These are phyloP conservation scores for Thyridium curvatum DNA, from an alignment of 2,329 filamentous ascomycete species.

Conservation along the genomic window DNA sequence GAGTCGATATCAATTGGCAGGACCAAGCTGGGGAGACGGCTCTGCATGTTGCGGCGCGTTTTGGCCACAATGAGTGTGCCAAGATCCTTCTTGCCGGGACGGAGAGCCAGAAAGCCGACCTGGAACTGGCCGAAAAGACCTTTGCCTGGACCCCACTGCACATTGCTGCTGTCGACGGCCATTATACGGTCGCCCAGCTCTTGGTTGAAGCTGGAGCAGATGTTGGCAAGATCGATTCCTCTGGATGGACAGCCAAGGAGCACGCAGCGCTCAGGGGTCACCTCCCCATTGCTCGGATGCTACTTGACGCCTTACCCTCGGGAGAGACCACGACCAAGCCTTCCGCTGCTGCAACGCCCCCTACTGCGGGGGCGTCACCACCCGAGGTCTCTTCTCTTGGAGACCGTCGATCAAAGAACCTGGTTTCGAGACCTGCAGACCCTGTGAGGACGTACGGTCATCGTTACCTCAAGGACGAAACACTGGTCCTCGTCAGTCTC, in stretches of 20 bases:
- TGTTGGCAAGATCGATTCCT: constrained; percentile 68
- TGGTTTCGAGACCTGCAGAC: constrained; percentile 33
- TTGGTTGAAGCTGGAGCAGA: constrained; percentile 75
- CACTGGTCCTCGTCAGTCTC: constrained; percentile 84
- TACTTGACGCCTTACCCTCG: constrained; percentile 34
- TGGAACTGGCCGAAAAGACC: constrained; percentile 73
- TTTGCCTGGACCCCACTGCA: constrained; percentile 96
- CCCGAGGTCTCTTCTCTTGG: constrained; percentile 55
- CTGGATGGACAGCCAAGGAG: constrained; percentile 90
- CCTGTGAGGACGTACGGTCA: constrained; percentile 94
- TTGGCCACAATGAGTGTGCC: constrained; percentile 77
- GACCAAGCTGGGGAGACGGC: constrained; percentile 88
- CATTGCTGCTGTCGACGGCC: constrained; percentile 85
- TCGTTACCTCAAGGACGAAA: constrained; percentile 83
- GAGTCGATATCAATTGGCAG: constrained; percentile 89
- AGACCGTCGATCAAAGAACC: constrained; percentile 19
- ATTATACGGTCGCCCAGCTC: constrained; percentile 66
- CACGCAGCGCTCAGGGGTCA: constrained; percentile 89
- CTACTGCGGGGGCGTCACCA: constrained; percentile 33
- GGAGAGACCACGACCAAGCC: constrained; percentile 18
- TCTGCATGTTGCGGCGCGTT: constrained; percentile 83
- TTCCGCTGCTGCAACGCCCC: constrained; percentile 25
- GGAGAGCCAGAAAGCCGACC: constrained; percentile 60
- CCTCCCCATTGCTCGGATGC: constrained; percentile 66
- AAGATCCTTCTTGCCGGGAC: constrained; percentile 67